Conservation (phyloP, 345 rosid species). For the Aquilaria yunnanensis region DNA sequence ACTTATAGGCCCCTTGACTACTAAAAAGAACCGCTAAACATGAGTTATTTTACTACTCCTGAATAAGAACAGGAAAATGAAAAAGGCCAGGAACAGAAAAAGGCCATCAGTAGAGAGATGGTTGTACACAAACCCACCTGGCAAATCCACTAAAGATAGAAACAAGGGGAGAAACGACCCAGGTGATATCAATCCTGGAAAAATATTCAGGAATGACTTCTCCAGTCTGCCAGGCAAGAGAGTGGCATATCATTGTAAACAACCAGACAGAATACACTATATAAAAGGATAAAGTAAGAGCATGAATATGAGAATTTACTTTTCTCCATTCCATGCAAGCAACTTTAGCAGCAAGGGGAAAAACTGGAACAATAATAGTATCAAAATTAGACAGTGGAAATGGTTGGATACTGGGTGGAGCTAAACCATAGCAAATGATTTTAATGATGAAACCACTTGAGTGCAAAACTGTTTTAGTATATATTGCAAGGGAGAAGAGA, state of each 20-base stretch:
- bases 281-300: not conserved
- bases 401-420: not conserved
- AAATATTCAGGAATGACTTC: conserved; percentile 62
- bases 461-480: too few relatives aligned
- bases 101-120: not conserved
- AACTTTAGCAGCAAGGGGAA: conserved; percentile 91
- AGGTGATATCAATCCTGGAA: conserved; percentile 73
- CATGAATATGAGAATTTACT: conserved; percentile 37
- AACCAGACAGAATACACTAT: too few relatives aligned
- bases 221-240: conserved; percentile 53
- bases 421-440: too few relatives aligned
- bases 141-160: conserved; percentile 84
- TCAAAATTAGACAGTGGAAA: conserved; percentile 1
- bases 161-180: conserved; percentile 93
- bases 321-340: conserved; percentile 92
- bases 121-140: conserved; percentile 44
- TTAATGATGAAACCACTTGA: too few relatives aligned
- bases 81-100: not conserved
- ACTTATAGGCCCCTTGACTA: too few relatives aligned
- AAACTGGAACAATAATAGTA: conserved; percentile 41
- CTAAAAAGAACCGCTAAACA: too few relatives aligned
- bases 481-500: too few relatives aligned
- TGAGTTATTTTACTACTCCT: not conserved
- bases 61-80: conserved; percentile 1
- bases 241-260: not conserved